Evolutionary conservation across 768 basidiomycete species (phyloP).

Genomic region (Lactarius vividus): DNA sequence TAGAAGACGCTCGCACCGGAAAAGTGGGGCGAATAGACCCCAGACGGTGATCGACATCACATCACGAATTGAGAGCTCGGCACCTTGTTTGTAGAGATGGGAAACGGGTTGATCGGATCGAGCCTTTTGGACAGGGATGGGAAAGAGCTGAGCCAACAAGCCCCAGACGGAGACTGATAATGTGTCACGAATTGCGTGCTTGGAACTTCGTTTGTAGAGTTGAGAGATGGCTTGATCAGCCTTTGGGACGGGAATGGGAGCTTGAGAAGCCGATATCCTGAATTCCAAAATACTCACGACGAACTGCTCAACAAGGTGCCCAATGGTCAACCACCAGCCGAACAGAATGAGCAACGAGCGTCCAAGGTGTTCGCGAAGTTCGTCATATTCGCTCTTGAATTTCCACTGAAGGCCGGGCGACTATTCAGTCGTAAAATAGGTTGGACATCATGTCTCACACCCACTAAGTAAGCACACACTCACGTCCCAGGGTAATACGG

Average conservation of each 20-base stretch:
- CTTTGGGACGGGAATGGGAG: background rate
- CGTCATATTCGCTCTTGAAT: constrained; percentile 16
- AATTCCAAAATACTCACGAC: constrained; percentile 7
- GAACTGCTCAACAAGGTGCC: background rate
- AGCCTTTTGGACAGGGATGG: background rate
- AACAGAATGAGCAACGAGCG: constrained; percentile 3
- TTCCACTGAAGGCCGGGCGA: constrained; percentile 11
- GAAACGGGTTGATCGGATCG: background rate
- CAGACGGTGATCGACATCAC: background rate
- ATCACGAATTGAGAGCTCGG: background rate
- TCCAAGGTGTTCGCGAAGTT: constrained; percentile 17
- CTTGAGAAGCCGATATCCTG: background rate
- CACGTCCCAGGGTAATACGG: constrained; percentile 9
- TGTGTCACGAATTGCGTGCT: background rate
- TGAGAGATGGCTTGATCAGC: background rate
- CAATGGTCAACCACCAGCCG: constrained; percentile 5
- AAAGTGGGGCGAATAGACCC: background rate
- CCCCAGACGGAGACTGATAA: background rate
- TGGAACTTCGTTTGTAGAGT: background rate
- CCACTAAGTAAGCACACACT: background rate
- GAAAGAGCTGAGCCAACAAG: background rate
- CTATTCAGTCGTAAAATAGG: background rate
- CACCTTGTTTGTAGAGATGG: background rate
- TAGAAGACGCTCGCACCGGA: constrained; percentile 6
- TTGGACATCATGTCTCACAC: background rate